Base-by-base conservation (phyloP, 345 rosid genomes). In the Mangifera indica region DNA sequence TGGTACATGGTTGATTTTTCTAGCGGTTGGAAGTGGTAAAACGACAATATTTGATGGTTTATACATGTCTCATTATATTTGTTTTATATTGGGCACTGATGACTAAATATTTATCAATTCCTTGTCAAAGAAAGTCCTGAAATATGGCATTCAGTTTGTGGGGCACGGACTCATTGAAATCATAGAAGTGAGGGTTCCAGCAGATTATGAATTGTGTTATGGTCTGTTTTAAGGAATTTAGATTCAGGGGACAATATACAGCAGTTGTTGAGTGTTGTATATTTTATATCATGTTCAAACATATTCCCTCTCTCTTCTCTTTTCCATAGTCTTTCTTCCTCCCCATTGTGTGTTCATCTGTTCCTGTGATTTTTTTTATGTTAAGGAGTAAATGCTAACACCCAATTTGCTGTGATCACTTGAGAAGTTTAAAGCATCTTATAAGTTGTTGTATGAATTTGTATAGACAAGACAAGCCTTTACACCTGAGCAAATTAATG, bases 401-500 rank as follows among this genome's bases (percentile, higher is more conserved):
- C 53, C n/a, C 7, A 5, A 32, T 56, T 53, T 51, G 24, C 20
- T 59, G 63, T 9, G 49, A 17, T 29, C 45, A 21, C 49, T 73
- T 67, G 49, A 26, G 55, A 37, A 22, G 37, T 24, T n/a, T 52
- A 24, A 46, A 57, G n/a, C 63, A 13, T 66, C 49, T 72, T 5
- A 44, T 29, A 37, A 46, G 45, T 51, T 65, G 17, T 58, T 54
- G n/a, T 70, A 25, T 60, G 8, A 17, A 3, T 61, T 34, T 73
- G 78, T 80, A 74, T 79, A 94, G 98, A 87, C 81, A 72, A 86
- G 97, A 80, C 86, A 70, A 76, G 93, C 88, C 26, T 52, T 79
- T 12, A 90, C 97, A 11, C 86, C 92, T 3, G 92, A 94, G 80
- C 89, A 90, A 83, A 93, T 93, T 78, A 91, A 88, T 24, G 91